Evolutionary conservation across 129 eudicot species (phyloP), one percentile per base, ranked within the genome.

Genomic region (Ambrosia trifida): DNA sequence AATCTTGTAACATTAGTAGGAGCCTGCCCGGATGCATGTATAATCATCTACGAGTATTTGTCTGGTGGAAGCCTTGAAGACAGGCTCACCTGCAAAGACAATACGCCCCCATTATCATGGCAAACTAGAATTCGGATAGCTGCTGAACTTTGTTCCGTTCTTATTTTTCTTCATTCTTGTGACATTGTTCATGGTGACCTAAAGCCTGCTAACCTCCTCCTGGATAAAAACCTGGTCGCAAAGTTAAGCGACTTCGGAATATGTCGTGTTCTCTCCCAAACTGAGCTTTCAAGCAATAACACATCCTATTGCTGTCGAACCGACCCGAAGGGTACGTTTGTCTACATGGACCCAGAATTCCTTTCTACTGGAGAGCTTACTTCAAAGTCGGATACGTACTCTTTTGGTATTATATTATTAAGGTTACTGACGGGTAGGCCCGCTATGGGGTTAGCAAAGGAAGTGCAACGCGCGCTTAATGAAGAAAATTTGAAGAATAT

Each of bases 11-110:
- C 95, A 47, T 88, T 93, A 1, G 78, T 93, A 50, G 98, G 98
- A 73, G 85, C 88, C 66, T 93, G 98, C 75, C 85, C 95, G 4
- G 92, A 89, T 74, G 78, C 87, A 30, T 83, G 82, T 82, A 80
- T 86, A 66, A 88, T 93, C 31, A 49, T 93, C 14, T 93, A 95
- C 45, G 99, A 95, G 80, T 95, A 86, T 76, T 89, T 88, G 49
- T 79, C 88, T 4, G 74, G 86, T 14, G 99, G 99, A 79, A 95
- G 96, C 83, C 89, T 95, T 0, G 99, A 95, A 78, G 99, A 90
- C 69, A 96, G 96, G 31, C 96, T 95, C 64, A 69, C 31, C 60
- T 90, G 99, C 95, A 88, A 80, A 79, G 80, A 86, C 84, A 95
- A 90, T 45, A 81, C 88, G 45, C 84, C 96, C 17, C 99, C 99